phyloP scores from a whole-genome alignment of 345 rosid genomes.

The Moricandia moricandioides region DNA sequence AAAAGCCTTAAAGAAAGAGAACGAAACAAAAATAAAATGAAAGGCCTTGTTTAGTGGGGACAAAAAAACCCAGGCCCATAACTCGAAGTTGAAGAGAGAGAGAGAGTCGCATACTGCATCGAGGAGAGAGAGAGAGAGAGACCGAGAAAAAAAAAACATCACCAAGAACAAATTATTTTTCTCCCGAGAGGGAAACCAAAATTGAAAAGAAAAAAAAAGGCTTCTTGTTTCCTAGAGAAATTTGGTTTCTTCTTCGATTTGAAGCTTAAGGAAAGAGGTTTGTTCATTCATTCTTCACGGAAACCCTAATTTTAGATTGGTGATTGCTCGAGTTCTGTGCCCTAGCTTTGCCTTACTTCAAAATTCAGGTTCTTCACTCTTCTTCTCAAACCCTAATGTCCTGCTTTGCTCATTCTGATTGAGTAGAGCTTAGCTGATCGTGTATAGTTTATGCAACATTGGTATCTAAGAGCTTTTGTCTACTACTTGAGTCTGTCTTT shows the following conservation, averaged over 20 bases:
- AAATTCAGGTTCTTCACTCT: constrained; percentile 47
- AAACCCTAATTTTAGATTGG: constrained; percentile 48
- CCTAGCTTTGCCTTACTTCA: constrained; percentile 44
- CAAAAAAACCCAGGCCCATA: constrained; percentile 25
- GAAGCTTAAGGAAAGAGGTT: constrained; percentile 11
- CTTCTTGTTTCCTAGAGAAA: constrained; percentile 5
- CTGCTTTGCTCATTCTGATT: constrained; percentile 28
- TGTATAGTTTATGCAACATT: constrained; percentile 7
- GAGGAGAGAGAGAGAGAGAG: constrained; percentile 31
- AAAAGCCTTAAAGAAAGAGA: not conserved
- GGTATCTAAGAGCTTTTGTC: not conserved
- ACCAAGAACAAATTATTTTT: not conserved
- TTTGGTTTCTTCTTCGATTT: constrained; percentile 17
- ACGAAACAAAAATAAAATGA: not conserved
- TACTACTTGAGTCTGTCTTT: not conserved
- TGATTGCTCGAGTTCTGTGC: constrained; percentile 37
- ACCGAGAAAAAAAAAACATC: constrained; percentile 20
- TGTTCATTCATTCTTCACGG: constrained; percentile 17
- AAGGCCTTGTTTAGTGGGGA: not conserved
- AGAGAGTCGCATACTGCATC: constrained; percentile 39
- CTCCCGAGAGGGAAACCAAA: constrained; percentile 42
- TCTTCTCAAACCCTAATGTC: constrained; percentile 50
- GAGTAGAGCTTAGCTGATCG: constrained; percentile 33
- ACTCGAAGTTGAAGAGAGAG: constrained; percentile 24
- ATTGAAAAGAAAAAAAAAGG: constrained; percentile 34